A percentile compares a stretch with the other conserved stretches of the same genome.
Conservation (phyloP, 768 basidiomycete genomes). For the Pleurotus ostreatus region DNA sequence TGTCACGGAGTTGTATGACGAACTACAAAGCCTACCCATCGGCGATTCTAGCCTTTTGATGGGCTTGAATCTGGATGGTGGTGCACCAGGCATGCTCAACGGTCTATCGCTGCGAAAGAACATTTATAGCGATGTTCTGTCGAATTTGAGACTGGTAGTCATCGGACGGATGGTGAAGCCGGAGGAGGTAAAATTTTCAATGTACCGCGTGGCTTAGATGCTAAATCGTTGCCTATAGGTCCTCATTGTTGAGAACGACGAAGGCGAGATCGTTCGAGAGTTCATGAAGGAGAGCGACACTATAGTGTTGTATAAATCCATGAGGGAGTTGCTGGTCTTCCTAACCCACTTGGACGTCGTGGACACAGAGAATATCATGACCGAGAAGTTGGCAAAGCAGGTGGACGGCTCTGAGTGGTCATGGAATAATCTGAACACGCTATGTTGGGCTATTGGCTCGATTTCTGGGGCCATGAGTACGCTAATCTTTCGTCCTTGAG, state of each 20-base stretch:
- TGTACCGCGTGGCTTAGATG: conserved; percentile 9
- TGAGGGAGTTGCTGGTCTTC: conserved; percentile 97
- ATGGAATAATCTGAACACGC: conserved; percentile 97
- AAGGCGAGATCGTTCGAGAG: conserved; percentile 98
- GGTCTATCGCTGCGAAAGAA: conserved; percentile 86
- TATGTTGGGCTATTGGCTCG: conserved; percentile 99
- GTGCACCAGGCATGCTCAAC: conserved; percentile 61
- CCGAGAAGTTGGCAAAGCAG: conserved; percentile 96
- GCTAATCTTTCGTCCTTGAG: conserved; percentile 27
- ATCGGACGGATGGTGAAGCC: conserved; percentile 99
- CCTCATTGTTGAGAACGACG: conserved; percentile 97
- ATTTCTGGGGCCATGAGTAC: conserved; percentile 99
- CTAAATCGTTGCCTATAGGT: conserved; percentile 49
- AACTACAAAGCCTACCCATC: conserved; percentile 89
- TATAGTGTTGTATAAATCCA: conserved; percentile 97
- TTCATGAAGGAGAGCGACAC: conserved; percentile 99
- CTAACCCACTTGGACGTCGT: conserved; percentile 94
- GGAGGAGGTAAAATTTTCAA: conserved; percentile 70
- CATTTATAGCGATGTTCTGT: conserved; percentile 92
- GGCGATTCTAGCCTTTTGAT: conserved; percentile 84
- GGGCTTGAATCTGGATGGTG: conserved; percentile 80
- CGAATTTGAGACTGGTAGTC: conserved; percentile 90
- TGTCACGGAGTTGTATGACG: conserved; percentile 94
- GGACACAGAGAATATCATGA: conserved; percentile 96
- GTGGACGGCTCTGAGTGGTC: conserved; percentile 98